These are phyloP conservation scores for Tripterygium wilfordii DNA, from an alignment of 177 flowering plant species.

Conservation along the genomic window DNA sequence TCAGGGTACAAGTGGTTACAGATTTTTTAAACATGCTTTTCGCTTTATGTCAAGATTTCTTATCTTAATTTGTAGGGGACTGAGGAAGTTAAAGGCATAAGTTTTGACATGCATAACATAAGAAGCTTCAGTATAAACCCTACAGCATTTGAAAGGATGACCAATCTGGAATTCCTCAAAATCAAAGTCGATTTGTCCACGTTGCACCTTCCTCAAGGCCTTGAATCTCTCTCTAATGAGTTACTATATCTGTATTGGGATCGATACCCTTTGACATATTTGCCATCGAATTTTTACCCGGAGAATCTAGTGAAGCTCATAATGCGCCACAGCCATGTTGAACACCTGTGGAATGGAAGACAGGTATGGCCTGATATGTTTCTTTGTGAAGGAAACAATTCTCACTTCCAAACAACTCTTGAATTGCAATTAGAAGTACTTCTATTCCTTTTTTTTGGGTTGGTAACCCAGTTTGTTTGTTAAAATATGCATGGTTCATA, in stretches of 20 bases:
- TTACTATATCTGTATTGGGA: not conserved
- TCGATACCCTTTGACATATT: not conserved
- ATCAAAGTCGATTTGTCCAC: too few relatives aligned
- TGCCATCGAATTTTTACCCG: constrained; percentile 1
- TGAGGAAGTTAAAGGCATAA: constrained; percentile 8
- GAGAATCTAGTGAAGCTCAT: constrained; percentile 1
- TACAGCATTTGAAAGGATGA: constrained; percentile 5
- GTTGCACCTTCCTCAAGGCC: not conserved
- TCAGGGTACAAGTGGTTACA: too few relatives aligned
- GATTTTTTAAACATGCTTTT: too few relatives aligned
- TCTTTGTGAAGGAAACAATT: too few relatives aligned
- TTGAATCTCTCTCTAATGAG: not conserved
- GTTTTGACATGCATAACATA: not conserved
- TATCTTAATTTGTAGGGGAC: constrained; percentile 6
- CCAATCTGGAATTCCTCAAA: constrained; percentile 3
- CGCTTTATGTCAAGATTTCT: not conserved
- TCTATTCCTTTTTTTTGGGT: too few relatives aligned
- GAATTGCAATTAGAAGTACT: too few relatives aligned
- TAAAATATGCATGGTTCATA: too few relatives aligned
- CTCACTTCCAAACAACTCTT: too few relatives aligned
- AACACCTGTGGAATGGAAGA: constrained; percentile 1
- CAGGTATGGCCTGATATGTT: too few relatives aligned
- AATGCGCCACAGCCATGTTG: not conserved
- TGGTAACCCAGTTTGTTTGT: too few relatives aligned
- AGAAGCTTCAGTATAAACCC: not conserved